phyloP scores from a whole-genome alignment of 1,284 basidiomycete genomes.

The Sanghuangporus weigelae region DNA sequence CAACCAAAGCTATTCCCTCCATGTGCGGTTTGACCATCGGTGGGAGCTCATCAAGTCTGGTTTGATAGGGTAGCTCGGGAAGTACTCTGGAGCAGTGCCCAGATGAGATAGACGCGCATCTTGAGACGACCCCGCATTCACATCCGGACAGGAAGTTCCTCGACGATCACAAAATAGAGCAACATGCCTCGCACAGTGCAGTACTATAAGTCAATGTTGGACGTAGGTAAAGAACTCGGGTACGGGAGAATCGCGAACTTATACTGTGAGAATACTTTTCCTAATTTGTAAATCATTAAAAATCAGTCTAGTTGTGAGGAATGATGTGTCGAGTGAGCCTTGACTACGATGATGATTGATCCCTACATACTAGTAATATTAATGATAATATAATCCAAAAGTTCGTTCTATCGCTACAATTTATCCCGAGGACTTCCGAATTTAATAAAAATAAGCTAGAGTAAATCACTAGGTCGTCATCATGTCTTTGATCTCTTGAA shows the following conservation, averaged over 20 bases:
- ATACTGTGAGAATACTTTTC: background rate
- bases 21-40: background rate
- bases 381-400: background rate
- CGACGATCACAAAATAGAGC: background rate
- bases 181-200: background rate
- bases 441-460: background rate
- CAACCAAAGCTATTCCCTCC: background rate
- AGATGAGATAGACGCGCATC: background rate
- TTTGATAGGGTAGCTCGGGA: background rate
- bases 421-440: no score
- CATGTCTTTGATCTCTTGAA: constrained; percentile 40
- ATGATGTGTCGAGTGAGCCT: background rate
- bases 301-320: background rate
- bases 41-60: constrained; percentile 8
- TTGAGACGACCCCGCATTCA: background rate
- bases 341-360: background rate
- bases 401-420: background rate
- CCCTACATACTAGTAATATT: background rate
- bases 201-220: background rate
- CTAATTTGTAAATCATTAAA: background rate
- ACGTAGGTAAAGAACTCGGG: background rate
- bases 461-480: background rate
- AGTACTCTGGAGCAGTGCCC: background rate
- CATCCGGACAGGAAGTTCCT: background rate
- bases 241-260: background rate